Percentiles rank a stretch among this genome's conserved stretches.
Evolutionary conservation across 164 flowering plant species (phyloP).

Genomic region (Amborella trichopoda): DNA sequence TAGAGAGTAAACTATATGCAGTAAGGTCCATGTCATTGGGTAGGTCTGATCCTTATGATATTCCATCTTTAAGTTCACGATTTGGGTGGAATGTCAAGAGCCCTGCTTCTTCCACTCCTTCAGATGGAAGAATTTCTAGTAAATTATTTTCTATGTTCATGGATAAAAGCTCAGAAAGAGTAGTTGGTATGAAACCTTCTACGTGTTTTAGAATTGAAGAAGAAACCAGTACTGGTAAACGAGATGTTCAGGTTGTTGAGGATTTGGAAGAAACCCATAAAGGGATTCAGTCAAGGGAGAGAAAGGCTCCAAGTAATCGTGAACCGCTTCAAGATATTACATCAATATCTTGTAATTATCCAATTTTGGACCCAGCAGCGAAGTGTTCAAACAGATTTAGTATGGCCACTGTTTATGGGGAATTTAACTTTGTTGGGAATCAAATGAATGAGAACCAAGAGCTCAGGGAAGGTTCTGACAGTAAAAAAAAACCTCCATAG

Average conservation of each 20-base stretch:
- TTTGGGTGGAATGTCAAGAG: slow-evolving; percentile 18
- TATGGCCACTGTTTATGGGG: slow-evolving; percentile 28
- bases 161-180: slow-evolving; percentile 36
- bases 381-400: slow-evolving; percentile 24
- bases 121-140: slow-evolving; percentile 43
- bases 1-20: slow-evolving; percentile 7
- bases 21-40: slow-evolving; percentile 14
- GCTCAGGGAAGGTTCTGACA: slow-evolving; percentile 12
- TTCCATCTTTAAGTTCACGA: slow-evolving; percentile 20
- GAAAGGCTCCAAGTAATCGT: slow-evolving; percentile 16
- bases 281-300: slow-evolving; percentile 10
- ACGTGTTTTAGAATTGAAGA: slow-evolving; percentile 58
- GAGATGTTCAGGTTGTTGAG: slow-evolving; percentile 21
- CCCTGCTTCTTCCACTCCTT: slow-evolving; percentile 30
- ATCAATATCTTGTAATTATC: slow-evolving; percentile 14
- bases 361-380: slow-evolving; percentile 21
- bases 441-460: slow-evolving; percentile 15
- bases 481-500: slow-evolving; percentile 14
- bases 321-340: slow-evolving; percentile 36
- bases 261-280: slow-evolving; percentile 15
- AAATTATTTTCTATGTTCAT: slow-evolving; percentile 24
- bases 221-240: slow-evolving; percentile 54
- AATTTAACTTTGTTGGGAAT: slow-evolving; percentile 17
- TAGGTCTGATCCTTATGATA: slow-evolving; percentile 27
- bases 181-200: slow-evolving; percentile 37